Percentiles rank a stretch among this genome's conserved stretches.
phyloP scores from a whole-genome alignment of 2,329 filamentous ascomycete genomes.

The Colletotrichum plurivorum region DNA sequence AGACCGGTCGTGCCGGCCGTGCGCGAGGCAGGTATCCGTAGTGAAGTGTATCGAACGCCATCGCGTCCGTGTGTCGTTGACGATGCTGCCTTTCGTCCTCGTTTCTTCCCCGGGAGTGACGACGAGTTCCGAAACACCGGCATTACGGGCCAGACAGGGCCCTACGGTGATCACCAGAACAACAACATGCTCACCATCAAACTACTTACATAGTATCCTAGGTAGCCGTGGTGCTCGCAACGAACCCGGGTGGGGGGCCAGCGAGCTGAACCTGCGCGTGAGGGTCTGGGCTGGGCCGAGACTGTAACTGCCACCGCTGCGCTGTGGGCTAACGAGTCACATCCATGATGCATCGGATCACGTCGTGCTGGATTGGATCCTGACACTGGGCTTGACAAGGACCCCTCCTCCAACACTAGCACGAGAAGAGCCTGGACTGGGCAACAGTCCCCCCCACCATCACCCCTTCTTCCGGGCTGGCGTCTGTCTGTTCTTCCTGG shows the following conservation, averaged over 20 bases:
- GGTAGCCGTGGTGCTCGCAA: background rate
- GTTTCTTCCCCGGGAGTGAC: background rate
- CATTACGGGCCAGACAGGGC: background rate
- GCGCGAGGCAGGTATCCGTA: constrained; percentile 1
- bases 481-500: background rate
- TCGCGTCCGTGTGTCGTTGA: constrained; percentile 4
- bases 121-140: background rate
- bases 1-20: background rate
- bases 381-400: constrained; percentile 28
- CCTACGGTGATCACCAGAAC: background rate
- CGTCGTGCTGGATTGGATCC: constrained; percentile 33
- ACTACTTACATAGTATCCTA: no score
- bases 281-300: constrained; percentile 11
- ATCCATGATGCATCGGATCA: constrained; percentile 34
- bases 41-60: background rate
- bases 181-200: background rate
- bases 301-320: background rate
- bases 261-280: background rate
- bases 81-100: background rate
- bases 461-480: constrained; percentile 8
- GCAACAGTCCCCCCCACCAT: constrained; percentile 6
- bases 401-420: constrained; percentile 20
- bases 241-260: background rate
- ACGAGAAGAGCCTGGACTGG: constrained; percentile 3
- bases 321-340: constrained; percentile 10